Base-by-base conservation (phyloP, 2,329 filamentous ascomycete species). In the Diaporthe ampelina region DNA sequence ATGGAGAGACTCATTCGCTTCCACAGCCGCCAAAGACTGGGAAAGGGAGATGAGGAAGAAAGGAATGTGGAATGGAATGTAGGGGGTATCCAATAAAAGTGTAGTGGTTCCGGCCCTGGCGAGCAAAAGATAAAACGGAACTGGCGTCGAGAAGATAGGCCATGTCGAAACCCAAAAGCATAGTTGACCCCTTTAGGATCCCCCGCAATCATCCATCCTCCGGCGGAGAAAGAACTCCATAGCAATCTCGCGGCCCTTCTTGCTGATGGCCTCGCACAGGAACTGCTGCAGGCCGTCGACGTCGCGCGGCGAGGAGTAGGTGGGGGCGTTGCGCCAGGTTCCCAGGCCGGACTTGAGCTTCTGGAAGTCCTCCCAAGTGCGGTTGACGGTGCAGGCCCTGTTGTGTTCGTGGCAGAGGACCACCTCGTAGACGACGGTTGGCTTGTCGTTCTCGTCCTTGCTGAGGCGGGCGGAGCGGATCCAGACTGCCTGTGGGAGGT, bases 321-420 rank as follows among this genome's bases (percentile, higher is more conserved):
- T 26, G 7, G 57, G 48, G 37, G 68, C 70, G 48, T 67, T 65
- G 37, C 63, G 69, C 69, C 75, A 73, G 57, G 13, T 76, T 50
- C 48, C 75, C 75, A 45, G 61, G 63, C 21, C 75, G 43, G 24
- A 59, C 73, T 24, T 73, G 29, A 82, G 75, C 13, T 37, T 45
- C 52, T 65, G 71, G 61, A 82, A 79, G 70, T 82, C 81, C 58
- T 79, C 79, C 74, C 76, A 75, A 43, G 78, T 77, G 43, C 81
- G 80, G 75, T 77, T 78, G 61, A 82, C 76, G 37, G 75, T 79
- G 77, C 81, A 82, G 21, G 81, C 80, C n/a, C 81, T 77, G 79
- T 82, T 81, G 73, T 77, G 75, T 17, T 73, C 32, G 75, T 81
- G 82, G 75, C 77, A 79, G 11, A 82, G 79, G 35, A 78, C 75